Conservation (phyloP, 2,329 filamentous ascomycete species). For the Akanthomyces dipterigenus region DNA sequence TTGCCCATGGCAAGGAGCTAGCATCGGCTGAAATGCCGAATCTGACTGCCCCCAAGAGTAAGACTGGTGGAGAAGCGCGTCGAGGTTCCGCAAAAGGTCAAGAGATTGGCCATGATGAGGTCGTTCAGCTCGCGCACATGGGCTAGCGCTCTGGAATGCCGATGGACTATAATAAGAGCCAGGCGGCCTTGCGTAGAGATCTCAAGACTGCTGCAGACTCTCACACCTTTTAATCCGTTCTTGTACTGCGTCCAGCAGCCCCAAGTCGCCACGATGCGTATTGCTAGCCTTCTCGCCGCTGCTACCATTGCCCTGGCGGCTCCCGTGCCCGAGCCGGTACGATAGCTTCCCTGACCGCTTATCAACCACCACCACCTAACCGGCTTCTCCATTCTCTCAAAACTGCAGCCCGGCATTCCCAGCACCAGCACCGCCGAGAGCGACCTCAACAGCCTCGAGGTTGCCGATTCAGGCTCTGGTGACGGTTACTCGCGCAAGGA, state of each 20-base stretch:
- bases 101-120: background rate
- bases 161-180: background rate
- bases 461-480: constrained; percentile 47
- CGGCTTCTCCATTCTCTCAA: background rate
- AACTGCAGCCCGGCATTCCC: constrained; percentile 54
- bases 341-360: background rate
- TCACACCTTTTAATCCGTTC: background rate
- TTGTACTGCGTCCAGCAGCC: background rate
- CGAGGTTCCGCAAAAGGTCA: background rate
- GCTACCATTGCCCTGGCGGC: constrained; percentile 18
- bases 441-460: constrained; percentile 52
- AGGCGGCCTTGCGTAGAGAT: background rate
- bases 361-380: background rate
- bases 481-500: constrained; percentile 56
- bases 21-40: constrained; percentile 2
- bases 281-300: constrained; percentile 14
- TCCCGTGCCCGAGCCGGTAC: constrained; percentile 23
- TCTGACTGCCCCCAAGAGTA: constrained; percentile 2
- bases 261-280: background rate
- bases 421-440: constrained; percentile 47
- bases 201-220: background rate
- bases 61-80: background rate
- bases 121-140: background rate
- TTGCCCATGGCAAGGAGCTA: background rate
- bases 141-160: background rate